Evolutionary conservation across 257 asterid species (phyloP).

Genomic region (Fraxinus pennsylvanica): DNA sequence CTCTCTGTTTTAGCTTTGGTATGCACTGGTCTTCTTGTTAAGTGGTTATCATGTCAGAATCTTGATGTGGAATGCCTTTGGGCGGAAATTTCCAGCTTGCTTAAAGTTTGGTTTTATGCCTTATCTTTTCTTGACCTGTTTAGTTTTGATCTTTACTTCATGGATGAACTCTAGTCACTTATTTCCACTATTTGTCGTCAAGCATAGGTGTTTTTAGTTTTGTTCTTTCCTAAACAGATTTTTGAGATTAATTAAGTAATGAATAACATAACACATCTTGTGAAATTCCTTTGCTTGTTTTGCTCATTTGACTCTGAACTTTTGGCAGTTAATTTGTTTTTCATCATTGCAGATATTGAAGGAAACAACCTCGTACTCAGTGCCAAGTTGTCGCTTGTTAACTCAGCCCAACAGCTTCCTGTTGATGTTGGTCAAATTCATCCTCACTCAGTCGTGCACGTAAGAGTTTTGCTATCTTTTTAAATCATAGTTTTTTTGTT

Average conservation of each 20-base stretch:
- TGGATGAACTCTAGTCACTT: neutral
- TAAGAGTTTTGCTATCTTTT: slow-evolving; percentile 41
- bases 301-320: slow-evolving; percentile 4
- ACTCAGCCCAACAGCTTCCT: slow-evolving; percentile 69
- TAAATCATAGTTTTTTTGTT: slow-evolving; percentile 14
- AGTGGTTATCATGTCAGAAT: neutral
- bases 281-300: slow-evolving; percentile 13
- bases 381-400: slow-evolving; percentile 80
- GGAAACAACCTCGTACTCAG: slow-evolving; percentile 72
- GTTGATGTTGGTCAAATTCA: slow-evolving; percentile 64
- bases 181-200: neutral
- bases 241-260: slow-evolving; percentile 5
- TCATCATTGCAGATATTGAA: slow-evolving; percentile 66
- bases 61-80: neutral
- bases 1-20: neutral
- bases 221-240: neutral
- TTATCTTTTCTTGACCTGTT: neutral
- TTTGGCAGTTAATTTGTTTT: slow-evolving; percentile 10
- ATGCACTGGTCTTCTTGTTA: neutral
- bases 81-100: neutral
- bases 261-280: slow-evolving; percentile 8
- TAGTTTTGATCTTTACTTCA: neutral
- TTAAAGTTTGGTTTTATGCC: neutral
- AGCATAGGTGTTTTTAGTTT: neutral
- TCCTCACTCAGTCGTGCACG: slow-evolving; percentile 77